These are phyloP conservation scores for Aspergillus sp. DNA, from an alignment of 2,329 filamentous ascomycete species.

Conservation along the genomic window DNA sequence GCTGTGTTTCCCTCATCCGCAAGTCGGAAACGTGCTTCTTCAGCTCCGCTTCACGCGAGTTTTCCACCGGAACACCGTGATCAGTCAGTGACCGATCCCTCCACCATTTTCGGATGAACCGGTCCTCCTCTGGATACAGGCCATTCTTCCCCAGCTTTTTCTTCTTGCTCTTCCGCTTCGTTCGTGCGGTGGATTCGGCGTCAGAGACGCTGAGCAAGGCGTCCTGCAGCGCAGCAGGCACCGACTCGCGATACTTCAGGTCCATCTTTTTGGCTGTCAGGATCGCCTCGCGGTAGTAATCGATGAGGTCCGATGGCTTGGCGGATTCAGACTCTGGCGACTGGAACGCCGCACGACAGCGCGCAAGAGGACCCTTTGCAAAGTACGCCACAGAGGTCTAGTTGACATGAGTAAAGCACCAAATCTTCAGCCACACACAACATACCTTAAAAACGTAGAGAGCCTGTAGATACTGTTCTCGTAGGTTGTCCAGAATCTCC, in stretches of 20 bases:
- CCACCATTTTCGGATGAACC: conserved; percentile 47
- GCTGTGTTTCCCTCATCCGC: conserved; percentile 47
- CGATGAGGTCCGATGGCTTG: conserved; percentile 28
- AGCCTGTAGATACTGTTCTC: conserved; percentile 42
- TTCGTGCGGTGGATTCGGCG: conserved; percentile 26
- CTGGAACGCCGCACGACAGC: conserved; percentile 42
- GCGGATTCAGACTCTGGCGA: conserved; percentile 20
- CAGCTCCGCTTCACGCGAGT: conserved; percentile 34
- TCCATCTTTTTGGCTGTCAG: conserved; percentile 47
- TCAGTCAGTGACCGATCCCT: conserved; percentile 33
- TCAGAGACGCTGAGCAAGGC: conserved; percentile 37
- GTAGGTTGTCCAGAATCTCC: conserved; percentile 34
- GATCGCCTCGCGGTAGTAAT: conserved; percentile 42
- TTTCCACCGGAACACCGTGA: conserved; percentile 22
- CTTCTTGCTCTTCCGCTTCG: conserved; percentile 37
- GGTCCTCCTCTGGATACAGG: conserved; percentile 45
- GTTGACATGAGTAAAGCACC: conserved; percentile 11
- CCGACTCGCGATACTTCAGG: conserved; percentile 45
- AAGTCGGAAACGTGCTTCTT: conserved; percentile 43
- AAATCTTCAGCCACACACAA: neutral
- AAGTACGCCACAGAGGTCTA: conserved; percentile 52
- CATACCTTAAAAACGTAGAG: conserved; percentile 44
- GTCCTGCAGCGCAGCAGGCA: conserved; percentile 39
- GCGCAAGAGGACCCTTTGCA: conserved; percentile 49
- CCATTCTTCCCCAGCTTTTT: conserved; percentile 47